These are phyloP conservation scores for Dictyostelium gargantuum DNA, from an alignment of 208 protist species.

Conservation along the genomic window DNA sequence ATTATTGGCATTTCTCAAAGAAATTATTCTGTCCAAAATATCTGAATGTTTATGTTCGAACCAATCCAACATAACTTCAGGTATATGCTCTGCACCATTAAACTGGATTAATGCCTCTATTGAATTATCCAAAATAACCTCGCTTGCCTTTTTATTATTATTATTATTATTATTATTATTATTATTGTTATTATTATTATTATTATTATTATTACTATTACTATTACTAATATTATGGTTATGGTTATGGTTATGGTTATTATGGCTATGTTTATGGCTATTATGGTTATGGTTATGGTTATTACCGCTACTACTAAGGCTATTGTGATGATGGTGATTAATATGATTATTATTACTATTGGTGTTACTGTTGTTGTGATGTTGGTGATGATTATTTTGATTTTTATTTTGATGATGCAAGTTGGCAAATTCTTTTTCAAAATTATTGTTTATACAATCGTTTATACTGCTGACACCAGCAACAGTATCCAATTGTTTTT, in stretches of 20 bases:
- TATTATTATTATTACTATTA: neutral
- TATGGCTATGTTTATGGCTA: no score
- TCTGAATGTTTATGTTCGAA: neutral
- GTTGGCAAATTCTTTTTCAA: neutral
- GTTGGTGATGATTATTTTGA: no score
- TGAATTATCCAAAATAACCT: conserved; percentile 51
- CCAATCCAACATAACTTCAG: neutral
- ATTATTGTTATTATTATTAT: neutral
- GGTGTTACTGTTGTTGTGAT: neutral
- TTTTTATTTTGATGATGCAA: neutral
- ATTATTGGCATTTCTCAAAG: no score
- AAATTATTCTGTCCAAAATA: conserved; percentile 26
- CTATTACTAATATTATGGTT: neutral
- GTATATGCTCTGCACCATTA: conserved; percentile 13
- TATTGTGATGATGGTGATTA: no score
- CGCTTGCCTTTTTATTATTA: neutral
- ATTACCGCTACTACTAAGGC: no score
- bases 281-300: no score
- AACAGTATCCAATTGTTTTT: no score
- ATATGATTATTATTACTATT: no score
- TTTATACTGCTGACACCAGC: neutral
- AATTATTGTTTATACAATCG: neutral
- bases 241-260: no score
- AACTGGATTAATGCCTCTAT: neutral
- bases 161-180: neutral